These are phyloP conservation scores for Corymbia calophylla DNA, from an alignment of 441 rosid species.

Conservation along the genomic window DNA sequence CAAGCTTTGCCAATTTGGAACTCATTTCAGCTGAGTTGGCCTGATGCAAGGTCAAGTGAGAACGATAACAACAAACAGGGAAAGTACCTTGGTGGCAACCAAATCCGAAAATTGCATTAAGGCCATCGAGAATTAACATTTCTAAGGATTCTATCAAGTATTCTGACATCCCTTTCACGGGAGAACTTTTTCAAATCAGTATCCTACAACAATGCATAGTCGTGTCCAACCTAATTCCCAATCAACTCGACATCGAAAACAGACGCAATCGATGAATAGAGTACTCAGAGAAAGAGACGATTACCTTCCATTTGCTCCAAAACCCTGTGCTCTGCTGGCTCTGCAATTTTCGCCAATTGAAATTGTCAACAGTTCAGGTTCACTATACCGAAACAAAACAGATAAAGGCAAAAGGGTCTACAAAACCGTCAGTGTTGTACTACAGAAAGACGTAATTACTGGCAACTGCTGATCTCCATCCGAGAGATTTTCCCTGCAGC, in stretches of 20 bases:
- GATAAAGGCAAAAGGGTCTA: neutral
- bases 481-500: neutral
- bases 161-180: neutral
- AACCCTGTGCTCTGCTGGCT: neutral
- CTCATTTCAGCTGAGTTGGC: slow-evolving; percentile 28
- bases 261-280: neutral
- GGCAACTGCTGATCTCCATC: neutral
- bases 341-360: neutral
- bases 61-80: neutral
- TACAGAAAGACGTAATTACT: neutral
- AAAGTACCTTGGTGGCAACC: neutral
- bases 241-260: neutral
- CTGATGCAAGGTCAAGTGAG: neutral
- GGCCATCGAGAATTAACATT: neutral
- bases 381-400: neutral
- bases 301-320: neutral
- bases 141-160: neutral
- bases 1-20: slow-evolving; percentile 26
- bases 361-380: neutral
- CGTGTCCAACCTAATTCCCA: neutral
- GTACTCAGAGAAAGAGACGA: neutral
- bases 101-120: neutral
- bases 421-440: neutral
- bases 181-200: neutral
- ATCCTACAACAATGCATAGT: neutral